Evolutionary conservation across 1,284 basidiomycete species (phyloP).

Genomic region (Volvariella volvacea): DNA sequence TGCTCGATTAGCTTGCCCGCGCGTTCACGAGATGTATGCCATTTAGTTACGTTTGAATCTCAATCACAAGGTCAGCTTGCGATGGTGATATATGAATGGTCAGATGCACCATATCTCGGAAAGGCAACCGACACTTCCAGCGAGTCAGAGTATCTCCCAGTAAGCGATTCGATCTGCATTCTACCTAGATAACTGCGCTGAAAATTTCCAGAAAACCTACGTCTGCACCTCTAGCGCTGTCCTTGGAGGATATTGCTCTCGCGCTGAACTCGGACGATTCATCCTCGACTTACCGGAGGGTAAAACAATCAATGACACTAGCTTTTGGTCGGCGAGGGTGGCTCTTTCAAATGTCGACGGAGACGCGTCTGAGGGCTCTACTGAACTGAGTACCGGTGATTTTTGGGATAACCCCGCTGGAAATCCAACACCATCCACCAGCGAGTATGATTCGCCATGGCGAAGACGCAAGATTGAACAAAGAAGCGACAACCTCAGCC

Average conservation of each 20-base stretch:
- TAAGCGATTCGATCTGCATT: slow-evolving; percentile 34
- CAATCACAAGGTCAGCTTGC: slow-evolving; percentile 86
- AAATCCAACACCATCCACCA: slow-evolving; percentile 45
- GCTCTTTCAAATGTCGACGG: slow-evolving; percentile 38
- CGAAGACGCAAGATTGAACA: slow-evolving; percentile 17
- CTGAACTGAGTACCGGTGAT: slow-evolving; percentile 18
- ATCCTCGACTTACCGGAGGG: slow-evolving; percentile 69
- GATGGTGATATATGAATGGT: slow-evolving; percentile 94
- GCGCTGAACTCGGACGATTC: slow-evolving; percentile 72
- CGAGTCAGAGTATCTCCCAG: slow-evolving; percentile 53
- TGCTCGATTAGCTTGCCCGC: neutral
- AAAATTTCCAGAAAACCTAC: slow-evolving; percentile 71
- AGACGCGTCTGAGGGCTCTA: slow-evolving; percentile 1
- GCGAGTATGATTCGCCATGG: slow-evolving; percentile 42
- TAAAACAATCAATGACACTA: slow-evolving; percentile 60
- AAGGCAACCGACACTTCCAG: slow-evolving; percentile 55
- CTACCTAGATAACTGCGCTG: neutral
- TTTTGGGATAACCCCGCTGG: slow-evolving; percentile 58
- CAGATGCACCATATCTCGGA: slow-evolving; percentile 80
- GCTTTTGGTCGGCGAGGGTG: slow-evolving; percentile 73
- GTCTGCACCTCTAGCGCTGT: slow-evolving; percentile 82
- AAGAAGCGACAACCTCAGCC: slow-evolving; percentile 29
- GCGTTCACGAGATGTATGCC: slow-evolving; percentile 7
- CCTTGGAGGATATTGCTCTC: slow-evolving; percentile 62
- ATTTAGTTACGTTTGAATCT: slow-evolving; percentile 74